Percentiles rank a stretch among this genome's conserved stretches.
Evolutionary conservation across 352 stramenopile genomes (phyloP).

Genomic region (Pythium phragmiticola): DNA sequence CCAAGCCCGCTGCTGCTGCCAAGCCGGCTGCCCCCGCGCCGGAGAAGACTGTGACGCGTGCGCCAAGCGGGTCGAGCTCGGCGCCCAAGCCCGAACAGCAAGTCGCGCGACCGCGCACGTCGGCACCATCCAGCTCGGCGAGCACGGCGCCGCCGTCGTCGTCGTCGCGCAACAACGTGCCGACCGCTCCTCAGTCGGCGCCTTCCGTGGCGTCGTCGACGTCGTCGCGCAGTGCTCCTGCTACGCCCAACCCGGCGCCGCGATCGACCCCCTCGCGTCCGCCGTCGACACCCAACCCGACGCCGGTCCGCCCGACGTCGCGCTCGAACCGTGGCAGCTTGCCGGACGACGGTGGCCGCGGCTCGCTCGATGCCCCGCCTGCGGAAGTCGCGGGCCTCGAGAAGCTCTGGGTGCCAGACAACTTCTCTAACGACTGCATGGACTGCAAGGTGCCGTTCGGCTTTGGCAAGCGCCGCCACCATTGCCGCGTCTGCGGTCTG

Average conservation of each 20-base stretch:
- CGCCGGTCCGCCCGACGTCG: not conserved
- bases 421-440: constrained; percentile 87
- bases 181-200: constrained; percentile 10
- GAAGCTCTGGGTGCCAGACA: constrained; percentile 86
- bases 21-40: constrained; percentile 8
- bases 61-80: constrained; percentile 11
- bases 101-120: constrained; percentile 16
- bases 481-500: constrained; percentile 83
- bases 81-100: constrained; percentile 24
- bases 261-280: constrained; percentile 13
- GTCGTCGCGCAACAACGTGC: constrained; percentile 11
- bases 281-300: constrained; percentile 5
- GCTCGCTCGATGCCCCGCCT: constrained; percentile 53
- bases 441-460: constrained; percentile 83
- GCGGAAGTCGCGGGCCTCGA: constrained; percentile 69
- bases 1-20: constrained; percentile 1
- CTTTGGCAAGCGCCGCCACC: constrained; percentile 80
- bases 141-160: not conserved
- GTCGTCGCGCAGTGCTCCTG: constrained; percentile 10
- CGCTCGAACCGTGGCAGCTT: constrained; percentile 26
- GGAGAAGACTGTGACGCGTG: constrained; percentile 14
- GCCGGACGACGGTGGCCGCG: constrained; percentile 32
- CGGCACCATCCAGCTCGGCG: constrained; percentile 12
- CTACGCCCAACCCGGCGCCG: constrained; percentile 17
- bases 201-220: constrained; percentile 24